Evolutionary conservation across 352 stramenopile genomes (phyloP).

Genomic region (Saprolegnia parasitica): DNA sequence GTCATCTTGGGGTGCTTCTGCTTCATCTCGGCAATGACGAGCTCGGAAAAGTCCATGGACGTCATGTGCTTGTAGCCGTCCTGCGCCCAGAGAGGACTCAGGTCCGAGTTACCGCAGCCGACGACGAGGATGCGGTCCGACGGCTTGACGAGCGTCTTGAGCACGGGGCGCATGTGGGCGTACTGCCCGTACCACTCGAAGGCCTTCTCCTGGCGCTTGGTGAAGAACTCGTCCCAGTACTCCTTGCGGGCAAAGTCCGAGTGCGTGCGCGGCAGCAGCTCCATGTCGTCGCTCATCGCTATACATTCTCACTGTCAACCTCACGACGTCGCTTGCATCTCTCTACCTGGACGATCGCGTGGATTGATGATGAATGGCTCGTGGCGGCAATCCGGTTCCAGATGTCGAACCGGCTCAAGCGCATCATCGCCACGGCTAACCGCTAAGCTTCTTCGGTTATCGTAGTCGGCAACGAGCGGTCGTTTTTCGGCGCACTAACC

Average conservation of each 20-base stretch:
- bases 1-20: constrained; percentile 53
- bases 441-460: neutral
- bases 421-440: neutral
- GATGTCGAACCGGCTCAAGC: no score
- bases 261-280: constrained; percentile 43
- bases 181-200: constrained; percentile 83
- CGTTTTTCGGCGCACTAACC: neutral
- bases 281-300: constrained; percentile 18
- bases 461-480: no score
- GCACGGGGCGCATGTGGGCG: constrained; percentile 34
- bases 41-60: constrained; percentile 70
- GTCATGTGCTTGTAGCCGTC: constrained; percentile 54
- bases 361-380: constrained; percentile 8
- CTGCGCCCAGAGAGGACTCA: constrained; percentile 51
- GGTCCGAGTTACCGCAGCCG: constrained; percentile 71
- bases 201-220: constrained; percentile 56
- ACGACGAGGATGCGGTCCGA: constrained; percentile 59
- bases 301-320: constrained; percentile 13
- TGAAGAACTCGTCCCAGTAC: constrained; percentile 75
- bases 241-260: constrained; percentile 63
- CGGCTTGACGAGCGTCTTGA: constrained; percentile 41
- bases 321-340: neutral
- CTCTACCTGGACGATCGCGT: constrained; percentile 15
- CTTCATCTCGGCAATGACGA: constrained; percentile 73
- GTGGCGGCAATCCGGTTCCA: neutral